Evolutionary conservation across 192 early-diverging fungal species (phyloP).

Genomic region (Kickxella alabastrina): DNA sequence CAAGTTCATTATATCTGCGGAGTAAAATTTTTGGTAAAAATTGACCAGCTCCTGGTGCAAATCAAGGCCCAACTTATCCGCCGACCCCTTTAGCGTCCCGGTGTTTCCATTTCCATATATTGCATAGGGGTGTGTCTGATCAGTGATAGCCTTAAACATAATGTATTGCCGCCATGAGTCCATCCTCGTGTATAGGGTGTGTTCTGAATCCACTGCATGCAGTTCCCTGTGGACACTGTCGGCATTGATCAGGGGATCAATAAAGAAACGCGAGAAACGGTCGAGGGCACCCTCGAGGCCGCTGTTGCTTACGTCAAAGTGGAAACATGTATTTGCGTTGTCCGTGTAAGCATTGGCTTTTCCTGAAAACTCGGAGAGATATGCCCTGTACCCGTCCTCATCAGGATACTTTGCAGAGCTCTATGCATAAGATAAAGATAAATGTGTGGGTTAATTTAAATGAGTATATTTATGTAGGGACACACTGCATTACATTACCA

Average conservation of each 20-base stretch:
- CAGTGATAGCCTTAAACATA: constrained; percentile 4
- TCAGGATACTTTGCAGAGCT: constrained; percentile 65
- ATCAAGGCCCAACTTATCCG: constrained; percentile 56
- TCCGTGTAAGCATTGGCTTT: constrained; percentile 20
- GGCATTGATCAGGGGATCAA: constrained; percentile 76
- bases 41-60: constrained; percentile 74
- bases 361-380: constrained; percentile 15
- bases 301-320: constrained; percentile 20
- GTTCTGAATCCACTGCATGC: constrained; percentile 88
- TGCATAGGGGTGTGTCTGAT: constrained; percentile 70
- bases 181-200: constrained; percentile 75
- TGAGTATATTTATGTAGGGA: background rate
- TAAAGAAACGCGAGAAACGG: constrained; percentile 87
- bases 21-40: constrained; percentile 83
- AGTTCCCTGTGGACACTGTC: constrained; percentile 81
- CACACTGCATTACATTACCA: too few species aligned
- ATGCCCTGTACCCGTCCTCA: constrained; percentile 57
- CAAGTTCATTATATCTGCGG: constrained; percentile 88
- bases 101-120: constrained; percentile 83
- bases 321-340: constrained; percentile 15
- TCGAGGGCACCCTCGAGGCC: constrained; percentile 58
- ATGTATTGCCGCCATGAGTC: constrained; percentile 56
- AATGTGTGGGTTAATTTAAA: background rate
- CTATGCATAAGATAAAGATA: constrained; percentile 3
- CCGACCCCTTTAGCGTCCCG: constrained; percentile 64